Conservation (phyloP, 176 grass and related monocot species). For the Phoenix roebelenii region DNA sequence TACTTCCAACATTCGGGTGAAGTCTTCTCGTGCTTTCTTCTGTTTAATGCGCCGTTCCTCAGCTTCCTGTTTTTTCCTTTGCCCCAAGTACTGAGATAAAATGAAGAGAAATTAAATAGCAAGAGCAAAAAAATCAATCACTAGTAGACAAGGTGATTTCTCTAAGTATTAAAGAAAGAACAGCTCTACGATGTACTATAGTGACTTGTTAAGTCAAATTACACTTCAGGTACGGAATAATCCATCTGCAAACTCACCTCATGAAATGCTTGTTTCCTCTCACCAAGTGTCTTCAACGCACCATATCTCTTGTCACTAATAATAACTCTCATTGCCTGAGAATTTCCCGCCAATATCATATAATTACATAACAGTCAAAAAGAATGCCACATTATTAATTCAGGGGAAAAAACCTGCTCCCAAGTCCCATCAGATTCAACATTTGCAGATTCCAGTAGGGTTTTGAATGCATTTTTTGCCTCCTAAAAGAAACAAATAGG, state of each 20-base stretch:
- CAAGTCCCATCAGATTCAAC: conserved; percentile 88
- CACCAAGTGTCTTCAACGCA: conserved; percentile 87
- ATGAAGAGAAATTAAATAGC: background rate
- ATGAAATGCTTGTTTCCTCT: conserved; percentile 98
- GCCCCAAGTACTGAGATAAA: conserved; percentile 75
- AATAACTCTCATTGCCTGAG: conserved; percentile 87
- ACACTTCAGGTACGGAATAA: too few relatives aligned
- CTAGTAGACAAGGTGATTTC: too few relatives aligned
- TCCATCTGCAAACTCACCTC: conserved; percentile 35
- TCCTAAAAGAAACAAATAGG: conserved; percentile 34
- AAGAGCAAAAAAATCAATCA: too few relatives aligned
- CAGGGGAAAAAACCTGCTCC: conserved; percentile 53
- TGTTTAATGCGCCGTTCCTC: conserved; percentile 83
- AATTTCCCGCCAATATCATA: conserved; percentile 9
- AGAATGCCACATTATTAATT: too few relatives aligned
- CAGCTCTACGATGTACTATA: too few relatives aligned
- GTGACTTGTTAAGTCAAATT: too few relatives aligned
- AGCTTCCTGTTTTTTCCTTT: conserved; percentile 75
- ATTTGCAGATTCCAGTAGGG: conserved; percentile 76
- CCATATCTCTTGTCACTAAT: conserved; percentile 88
- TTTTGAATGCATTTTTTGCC: conserved; percentile 86
- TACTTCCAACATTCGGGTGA: conserved; percentile 87
- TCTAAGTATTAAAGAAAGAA: too few relatives aligned
- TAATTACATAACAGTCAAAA: too few relatives aligned
- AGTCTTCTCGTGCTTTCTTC: conserved; percentile 90